Evolutionary conservation across 2,329 filamentous ascomycete species (phyloP).

Genomic region (Colletotrichum ledebouriae): DNA sequence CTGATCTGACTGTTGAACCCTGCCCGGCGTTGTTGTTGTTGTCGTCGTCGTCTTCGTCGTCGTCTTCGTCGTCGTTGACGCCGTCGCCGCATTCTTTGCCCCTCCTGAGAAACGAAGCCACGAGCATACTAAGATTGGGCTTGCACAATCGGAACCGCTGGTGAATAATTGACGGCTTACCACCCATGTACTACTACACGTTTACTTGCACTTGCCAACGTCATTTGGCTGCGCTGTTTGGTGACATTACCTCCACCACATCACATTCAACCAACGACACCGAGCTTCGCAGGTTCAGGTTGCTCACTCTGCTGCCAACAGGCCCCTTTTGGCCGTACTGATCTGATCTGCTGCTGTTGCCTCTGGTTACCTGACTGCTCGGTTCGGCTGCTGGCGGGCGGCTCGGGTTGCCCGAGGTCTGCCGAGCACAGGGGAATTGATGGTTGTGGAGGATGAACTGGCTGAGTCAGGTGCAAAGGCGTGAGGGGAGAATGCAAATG

Average conservation of each 20-base stretch:
- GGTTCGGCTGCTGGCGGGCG: neutral
- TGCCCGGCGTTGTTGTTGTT: constrained; percentile 5
- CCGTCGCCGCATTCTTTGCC: constrained; percentile 12
- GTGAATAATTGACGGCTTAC: constrained; percentile 15
- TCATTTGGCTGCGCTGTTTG: constrained; percentile 8
- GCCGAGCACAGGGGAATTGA: neutral
- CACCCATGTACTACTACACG: constrained; percentile 4
- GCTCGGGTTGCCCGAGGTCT: neutral
- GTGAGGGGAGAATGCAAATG: neutral
- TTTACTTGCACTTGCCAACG: too few species aligned
- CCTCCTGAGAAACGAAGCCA: constrained; percentile 32
- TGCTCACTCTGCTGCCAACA: too few species aligned
- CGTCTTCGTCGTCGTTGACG: too few species aligned
- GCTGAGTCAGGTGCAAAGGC: too few species aligned
- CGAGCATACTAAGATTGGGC: constrained; percentile 17
- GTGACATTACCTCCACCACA: neutral
- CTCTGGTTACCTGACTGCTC: neutral
- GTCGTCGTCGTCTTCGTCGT: neutral
- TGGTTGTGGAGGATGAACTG: too few species aligned
- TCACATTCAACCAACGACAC: neutral
- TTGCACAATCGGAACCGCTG: constrained; percentile 27
- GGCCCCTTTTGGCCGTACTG: too few species aligned
- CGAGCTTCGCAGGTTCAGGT: neutral
- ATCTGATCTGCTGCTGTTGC: too few species aligned
- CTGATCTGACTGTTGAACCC: constrained; percentile 13